Evolutionary conservation across 805 yeast species (phyloP), one percentile per base, ranked within the genome.

Genomic region (Ogataea minuta): DNA sequence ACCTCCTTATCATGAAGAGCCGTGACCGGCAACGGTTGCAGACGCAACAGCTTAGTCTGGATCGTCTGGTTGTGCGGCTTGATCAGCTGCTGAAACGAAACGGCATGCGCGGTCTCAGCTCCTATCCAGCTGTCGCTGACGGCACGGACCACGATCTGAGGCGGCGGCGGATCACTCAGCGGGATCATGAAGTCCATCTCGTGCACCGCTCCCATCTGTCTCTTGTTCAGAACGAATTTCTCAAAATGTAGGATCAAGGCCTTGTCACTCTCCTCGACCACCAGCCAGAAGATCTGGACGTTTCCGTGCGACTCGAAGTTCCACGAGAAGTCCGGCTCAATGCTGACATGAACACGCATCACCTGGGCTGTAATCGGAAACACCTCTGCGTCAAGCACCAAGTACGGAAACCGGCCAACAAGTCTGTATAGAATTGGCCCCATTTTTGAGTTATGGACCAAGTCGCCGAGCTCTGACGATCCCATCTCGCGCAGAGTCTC

Each of bases 101-200:
- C 79, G 0, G 89, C 73, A 44, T 79, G 84, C 0, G 72, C 69
- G 0, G 85, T 67, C 53, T 88, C 96, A 2, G 90, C 75, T 0
- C 96, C 97, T 13, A 88, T 73, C 96, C 97, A 95, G 1, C 76
- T 63, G 54, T 93, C 98, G 4, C 95, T 86, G 4, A 87, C 63
- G 1, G 83, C 82, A 36, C 89, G 72, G 3, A 91, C 79, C 6
- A 87, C 76, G 23, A 93, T 74, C 59, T 93, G 98, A 0, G 91
- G 80, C 0, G 97, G 97, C n/a, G 82, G 62, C 2, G 96, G 96
- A 52, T 87, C 95, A 3, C 84, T 68, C 38, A 90, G 63, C 0
- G 99, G 99, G 29, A 93, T 84, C 81, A 95, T 88, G 53, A 91
- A 88, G 52, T 91, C 96, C 68, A 90, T 67, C 52, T 79, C 86